Percentiles rank a stretch among this genome's conserved stretches.
Evolutionary conservation across 2,329 filamentous ascomycete genomes (phyloP).

Genomic region (Apiospora rasikravindrae): DNA sequence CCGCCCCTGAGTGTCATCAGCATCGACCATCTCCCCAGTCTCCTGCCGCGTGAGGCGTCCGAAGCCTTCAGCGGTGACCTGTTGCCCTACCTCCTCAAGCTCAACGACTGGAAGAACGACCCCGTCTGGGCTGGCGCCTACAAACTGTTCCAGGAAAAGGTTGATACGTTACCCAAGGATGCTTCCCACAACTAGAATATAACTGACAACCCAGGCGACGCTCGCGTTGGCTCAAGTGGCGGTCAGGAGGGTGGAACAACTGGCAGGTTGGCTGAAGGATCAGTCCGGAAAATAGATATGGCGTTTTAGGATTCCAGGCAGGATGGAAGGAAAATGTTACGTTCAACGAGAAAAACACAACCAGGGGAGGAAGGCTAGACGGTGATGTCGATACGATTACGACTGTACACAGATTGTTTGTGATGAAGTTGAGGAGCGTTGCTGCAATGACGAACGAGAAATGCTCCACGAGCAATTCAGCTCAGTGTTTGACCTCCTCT

Average conservation of each 20-base stretch:
- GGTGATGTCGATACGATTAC: neutral
- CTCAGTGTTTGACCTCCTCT: too few species aligned
- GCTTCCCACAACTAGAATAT: constrained; percentile 21
- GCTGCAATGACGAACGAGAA: neutral
- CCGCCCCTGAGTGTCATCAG: constrained; percentile 79
- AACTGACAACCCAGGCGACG: constrained; percentile 11
- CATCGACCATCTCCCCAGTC: constrained; percentile 83
- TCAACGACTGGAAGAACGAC: constrained; percentile 75
- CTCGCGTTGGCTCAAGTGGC: neutral
- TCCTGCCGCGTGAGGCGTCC: constrained; percentile 84
- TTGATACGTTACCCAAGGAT: constrained; percentile 66
- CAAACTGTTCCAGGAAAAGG: constrained; percentile 84
- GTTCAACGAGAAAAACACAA: neutral
- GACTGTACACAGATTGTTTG: neutral
- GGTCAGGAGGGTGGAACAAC: neutral
- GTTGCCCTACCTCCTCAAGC: constrained; percentile 75
- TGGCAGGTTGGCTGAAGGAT: constrained; percentile 6
- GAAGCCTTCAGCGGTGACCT: constrained; percentile 84
- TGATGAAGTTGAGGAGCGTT: neutral
- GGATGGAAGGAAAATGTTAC: neutral
- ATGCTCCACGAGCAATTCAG: too few species aligned
- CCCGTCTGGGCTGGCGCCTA: constrained; percentile 87
- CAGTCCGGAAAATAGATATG: neutral
- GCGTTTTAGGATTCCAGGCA: neutral
- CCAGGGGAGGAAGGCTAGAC: neutral